Conservation (phyloP, 2,329 filamentous ascomycete genomes). For the Penicillium verrucosum region DNA sequence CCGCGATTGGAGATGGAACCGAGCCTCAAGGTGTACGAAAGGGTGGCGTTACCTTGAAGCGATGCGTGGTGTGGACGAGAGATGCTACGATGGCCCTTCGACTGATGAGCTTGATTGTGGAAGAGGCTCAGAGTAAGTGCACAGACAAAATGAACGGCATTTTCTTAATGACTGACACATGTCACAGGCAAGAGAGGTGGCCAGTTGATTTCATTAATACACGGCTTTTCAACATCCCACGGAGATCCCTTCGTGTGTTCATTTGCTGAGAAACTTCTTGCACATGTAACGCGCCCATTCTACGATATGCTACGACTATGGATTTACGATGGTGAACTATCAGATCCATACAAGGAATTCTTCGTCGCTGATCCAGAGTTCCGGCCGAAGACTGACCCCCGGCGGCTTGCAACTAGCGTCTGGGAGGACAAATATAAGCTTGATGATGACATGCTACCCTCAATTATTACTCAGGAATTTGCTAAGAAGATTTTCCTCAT, state of each 20-base stretch:
- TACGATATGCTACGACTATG: constrained; percentile 94
- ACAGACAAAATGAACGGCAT: not conserved
- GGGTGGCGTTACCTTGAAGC: constrained; percentile 86
- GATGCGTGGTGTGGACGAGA: constrained; percentile 94
- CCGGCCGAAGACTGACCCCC: constrained; percentile 49
- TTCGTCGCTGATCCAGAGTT: constrained; percentile 81
- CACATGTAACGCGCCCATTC: constrained; percentile 86
- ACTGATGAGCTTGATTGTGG: constrained; percentile 89
- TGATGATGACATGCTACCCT: constrained; percentile 80
- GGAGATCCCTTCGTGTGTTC: constrained; percentile 91
- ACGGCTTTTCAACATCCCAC: constrained; percentile 87
- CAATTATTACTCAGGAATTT: constrained; percentile 89
- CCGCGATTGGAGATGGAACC: constrained; percentile 57
- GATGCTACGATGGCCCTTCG: constrained; percentile 95
- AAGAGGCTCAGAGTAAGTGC: constrained; percentile 71
- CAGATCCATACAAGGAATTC: constrained; percentile 94
- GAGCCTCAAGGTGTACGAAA: constrained; percentile 72
- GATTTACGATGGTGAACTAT: constrained; percentile 97
- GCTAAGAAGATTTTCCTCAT: constrained; percentile 96
- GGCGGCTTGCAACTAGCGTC: constrained; percentile 70
- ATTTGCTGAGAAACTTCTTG: constrained; percentile 85
- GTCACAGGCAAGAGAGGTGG: constrained; percentile 68
- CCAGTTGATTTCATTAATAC: constrained; percentile 88
- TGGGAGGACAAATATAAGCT: constrained; percentile 98
- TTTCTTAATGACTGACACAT: constrained; percentile 9